Percentiles rank a stretch among this genome's conserved stretches.
Evolutionary conservation across 2,329 filamentous ascomycete species (phyloP).

Genomic region (Coniochaeta sp.): DNA sequence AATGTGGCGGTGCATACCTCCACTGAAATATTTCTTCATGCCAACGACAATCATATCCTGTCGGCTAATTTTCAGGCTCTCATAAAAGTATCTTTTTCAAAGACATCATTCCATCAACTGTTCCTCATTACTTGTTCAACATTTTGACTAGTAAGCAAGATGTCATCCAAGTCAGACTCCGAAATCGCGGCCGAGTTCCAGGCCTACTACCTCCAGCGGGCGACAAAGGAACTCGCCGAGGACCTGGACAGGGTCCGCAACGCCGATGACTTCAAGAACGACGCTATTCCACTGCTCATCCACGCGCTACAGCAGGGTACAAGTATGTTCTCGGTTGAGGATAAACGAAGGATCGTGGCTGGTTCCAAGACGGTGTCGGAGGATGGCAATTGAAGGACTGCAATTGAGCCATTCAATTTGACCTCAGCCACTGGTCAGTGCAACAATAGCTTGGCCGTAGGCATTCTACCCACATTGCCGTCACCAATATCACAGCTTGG

Average conservation of each 20-base stretch:
- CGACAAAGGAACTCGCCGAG: constrained; percentile 64
- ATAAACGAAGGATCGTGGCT: constrained; percentile 21
- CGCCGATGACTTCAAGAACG: constrained; percentile 63
- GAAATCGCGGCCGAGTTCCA: constrained; percentile 39
- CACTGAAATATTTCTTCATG: background rate
- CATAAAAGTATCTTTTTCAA: background rate
- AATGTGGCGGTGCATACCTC: background rate
- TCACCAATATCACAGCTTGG: background rate
- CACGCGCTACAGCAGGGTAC: constrained; percentile 62
- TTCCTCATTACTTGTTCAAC: background rate
- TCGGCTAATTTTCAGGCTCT: background rate
- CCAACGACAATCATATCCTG: background rate
- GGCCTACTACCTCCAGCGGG: constrained; percentile 60
- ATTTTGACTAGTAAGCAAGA: background rate
- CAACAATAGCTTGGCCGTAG: background rate
- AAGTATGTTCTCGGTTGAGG: constrained; percentile 47
- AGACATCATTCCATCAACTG: background rate
- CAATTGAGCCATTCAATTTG: background rate
- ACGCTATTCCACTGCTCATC: constrained; percentile 57
- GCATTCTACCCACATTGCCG: background rate
- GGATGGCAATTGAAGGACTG: background rate
- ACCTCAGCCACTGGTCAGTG: background rate
- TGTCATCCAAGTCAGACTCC: constrained; percentile 9
- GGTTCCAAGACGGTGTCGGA: background rate
- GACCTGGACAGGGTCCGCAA: constrained; percentile 63